phyloP scores from a whole-genome alignment of 2,329 filamentous ascomycete species.

The Dactylonectria macrodidyma region DNA sequence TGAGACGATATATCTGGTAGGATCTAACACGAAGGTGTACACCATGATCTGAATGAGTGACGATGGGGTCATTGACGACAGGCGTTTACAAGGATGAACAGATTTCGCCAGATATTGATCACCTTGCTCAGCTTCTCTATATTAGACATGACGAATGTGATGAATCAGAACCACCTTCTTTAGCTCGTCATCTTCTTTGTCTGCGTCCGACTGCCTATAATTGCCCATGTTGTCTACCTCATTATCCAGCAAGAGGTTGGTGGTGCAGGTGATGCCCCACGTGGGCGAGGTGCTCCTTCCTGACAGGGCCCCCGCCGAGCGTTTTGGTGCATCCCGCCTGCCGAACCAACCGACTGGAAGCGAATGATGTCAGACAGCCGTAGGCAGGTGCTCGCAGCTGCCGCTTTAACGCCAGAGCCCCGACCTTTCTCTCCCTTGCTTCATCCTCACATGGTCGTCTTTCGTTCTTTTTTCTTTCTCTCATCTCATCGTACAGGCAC shows the following conservation, averaged over 20 bases:
- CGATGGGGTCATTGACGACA: neutral
- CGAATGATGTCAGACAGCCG: conserved; percentile 2
- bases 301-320: conserved; percentile 15
- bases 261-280: conserved; percentile 6
- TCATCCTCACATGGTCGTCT: neutral
- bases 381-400: neutral
- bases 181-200: neutral
- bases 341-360: conserved; percentile 15
- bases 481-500: neutral
- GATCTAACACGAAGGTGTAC: neutral
- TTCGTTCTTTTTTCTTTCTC: neutral
- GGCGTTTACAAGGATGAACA: neutral
- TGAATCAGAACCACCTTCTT: neutral
- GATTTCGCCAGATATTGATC: too few relatives aligned
- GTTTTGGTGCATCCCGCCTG: neutral
- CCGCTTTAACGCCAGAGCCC: neutral
- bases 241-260: neutral
- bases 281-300: conserved; percentile 12
- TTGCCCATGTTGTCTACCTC: neutral
- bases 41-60: neutral
- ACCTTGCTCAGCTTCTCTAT: neutral
- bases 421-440: neutral
- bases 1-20: neutral
- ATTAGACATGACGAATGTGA: neutral
- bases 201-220: too few relatives aligned